Evolutionary conservation across 2,329 filamentous ascomycete genomes (phyloP).

Genomic region (Aquanectria penicillioides): DNA sequence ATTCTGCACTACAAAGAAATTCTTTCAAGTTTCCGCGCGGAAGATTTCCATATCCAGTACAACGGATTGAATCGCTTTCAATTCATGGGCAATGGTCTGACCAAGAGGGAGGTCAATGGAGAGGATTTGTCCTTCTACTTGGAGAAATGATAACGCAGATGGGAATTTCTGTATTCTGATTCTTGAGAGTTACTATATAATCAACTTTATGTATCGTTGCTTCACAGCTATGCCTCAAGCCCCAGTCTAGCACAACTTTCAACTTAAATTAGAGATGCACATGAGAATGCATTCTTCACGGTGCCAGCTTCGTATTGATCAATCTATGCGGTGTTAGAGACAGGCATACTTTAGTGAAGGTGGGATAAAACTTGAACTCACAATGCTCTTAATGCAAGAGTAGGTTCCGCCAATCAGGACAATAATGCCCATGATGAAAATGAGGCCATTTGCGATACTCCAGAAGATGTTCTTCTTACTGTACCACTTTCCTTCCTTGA

Average conservation of each 20-base stretch:
- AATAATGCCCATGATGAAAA: slow-evolving; percentile 24
- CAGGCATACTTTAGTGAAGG: not conserved
- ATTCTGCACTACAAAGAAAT: not conserved
- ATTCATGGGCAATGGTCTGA: slow-evolving; percentile 6
- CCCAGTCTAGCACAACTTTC: not conserved
- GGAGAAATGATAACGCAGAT: too few species aligned
- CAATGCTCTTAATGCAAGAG: slow-evolving; percentile 22
- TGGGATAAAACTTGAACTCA: slow-evolving; percentile 6
- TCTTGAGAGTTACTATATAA: too few species aligned
- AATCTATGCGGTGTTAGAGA: slow-evolving; percentile 3
- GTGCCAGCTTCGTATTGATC: slow-evolving; percentile 19
- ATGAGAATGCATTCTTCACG: slow-evolving; percentile 14
- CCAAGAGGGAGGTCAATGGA: not conserved
- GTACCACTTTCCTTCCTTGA: slow-evolving; percentile 34
- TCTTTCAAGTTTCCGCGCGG: not conserved
- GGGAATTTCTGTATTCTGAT: too few species aligned
- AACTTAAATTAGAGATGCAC: slow-evolving; percentile 7
- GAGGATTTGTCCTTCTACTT: too few species aligned
- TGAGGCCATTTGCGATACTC: slow-evolving; percentile 13
- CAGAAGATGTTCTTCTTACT: slow-evolving; percentile 23
- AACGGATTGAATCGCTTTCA: not conserved
- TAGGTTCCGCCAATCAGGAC: slow-evolving; percentile 24
- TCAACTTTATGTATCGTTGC: not conserved
- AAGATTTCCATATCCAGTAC: slow-evolving; percentile 1
- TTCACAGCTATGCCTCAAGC: not conserved